These are phyloP conservation scores for Polyporus arcularius DNA, from an alignment of 768 basidiomycete species.

Conservation along the genomic window DNA sequence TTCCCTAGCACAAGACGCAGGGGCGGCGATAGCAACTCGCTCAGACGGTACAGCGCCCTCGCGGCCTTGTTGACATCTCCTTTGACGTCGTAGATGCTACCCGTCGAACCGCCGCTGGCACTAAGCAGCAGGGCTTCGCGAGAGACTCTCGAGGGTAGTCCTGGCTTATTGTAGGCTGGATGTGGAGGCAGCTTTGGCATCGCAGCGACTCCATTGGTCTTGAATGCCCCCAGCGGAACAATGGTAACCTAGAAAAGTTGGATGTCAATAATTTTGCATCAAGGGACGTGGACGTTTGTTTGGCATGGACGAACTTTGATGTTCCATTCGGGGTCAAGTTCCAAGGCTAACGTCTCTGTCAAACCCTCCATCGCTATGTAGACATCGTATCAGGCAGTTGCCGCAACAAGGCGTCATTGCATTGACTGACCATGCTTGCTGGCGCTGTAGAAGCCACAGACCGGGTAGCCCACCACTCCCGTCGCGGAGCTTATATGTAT, in stretches of 20 bases:
- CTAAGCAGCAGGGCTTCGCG: too few species aligned
- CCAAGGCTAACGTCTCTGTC: constrained; percentile 38
- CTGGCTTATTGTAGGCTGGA: not conserved
- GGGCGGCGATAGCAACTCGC: too few species aligned
- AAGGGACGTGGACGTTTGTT: too few species aligned
- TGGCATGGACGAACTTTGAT: constrained; percentile 37
- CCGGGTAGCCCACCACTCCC: constrained; percentile 26
- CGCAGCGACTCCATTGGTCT: constrained; percentile 4
- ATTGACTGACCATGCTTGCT: constrained; percentile 18
- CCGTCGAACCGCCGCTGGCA: too few species aligned
- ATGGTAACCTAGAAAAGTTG: constrained; percentile 16
- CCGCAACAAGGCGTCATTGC: too few species aligned
- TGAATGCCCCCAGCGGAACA: constrained; percentile 25
- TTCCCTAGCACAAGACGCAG: too few species aligned
- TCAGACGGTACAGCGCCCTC: too few species aligned
- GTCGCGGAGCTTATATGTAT: constrained; percentile 38
- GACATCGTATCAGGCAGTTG: not conserved
- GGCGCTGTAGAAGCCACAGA: constrained; percentile 25
- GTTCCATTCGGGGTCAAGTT: constrained; percentile 49
- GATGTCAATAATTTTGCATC: not conserved
- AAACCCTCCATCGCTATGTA: constrained; percentile 33
- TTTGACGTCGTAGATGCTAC: too few species aligned
- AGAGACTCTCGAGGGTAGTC: not conserved
- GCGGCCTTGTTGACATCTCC: too few species aligned
- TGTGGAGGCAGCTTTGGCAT: constrained; percentile 1